Conservation (phyloP, 2,329 filamentous ascomycete genomes). For the Cladosporium sp. region DNA sequence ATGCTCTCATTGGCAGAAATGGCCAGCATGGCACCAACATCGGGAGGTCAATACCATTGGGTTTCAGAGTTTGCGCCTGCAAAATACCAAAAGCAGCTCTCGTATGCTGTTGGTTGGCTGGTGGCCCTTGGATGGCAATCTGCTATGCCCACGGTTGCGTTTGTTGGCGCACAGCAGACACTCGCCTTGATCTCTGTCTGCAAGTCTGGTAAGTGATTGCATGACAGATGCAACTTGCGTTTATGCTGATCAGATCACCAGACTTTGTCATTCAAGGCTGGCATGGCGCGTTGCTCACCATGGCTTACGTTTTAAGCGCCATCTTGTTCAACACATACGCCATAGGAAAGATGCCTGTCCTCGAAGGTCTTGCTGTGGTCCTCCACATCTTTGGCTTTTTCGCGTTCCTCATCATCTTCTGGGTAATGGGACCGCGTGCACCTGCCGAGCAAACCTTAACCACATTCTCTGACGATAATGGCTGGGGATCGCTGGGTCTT, state of each 20-base stretch:
- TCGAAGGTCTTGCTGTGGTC: constrained; percentile 26
- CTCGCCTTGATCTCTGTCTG: constrained; percentile 25
- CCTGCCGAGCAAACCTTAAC: constrained; percentile 22
- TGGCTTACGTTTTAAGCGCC: constrained; percentile 21
- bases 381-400: constrained; percentile 29
- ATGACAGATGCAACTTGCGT: constrained; percentile 1
- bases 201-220: neutral
- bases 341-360: constrained; percentile 26
- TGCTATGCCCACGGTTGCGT: constrained; percentile 19
- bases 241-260: neutral
- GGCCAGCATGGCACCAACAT: constrained; percentile 53
- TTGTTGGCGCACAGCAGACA: constrained; percentile 26
- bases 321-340: constrained; percentile 29
- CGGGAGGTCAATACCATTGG: constrained; percentile 43
- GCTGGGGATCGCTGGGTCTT: constrained; percentile 22
- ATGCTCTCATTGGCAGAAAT: constrained; percentile 46
- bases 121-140: constrained; percentile 25
- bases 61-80: constrained; percentile 29
- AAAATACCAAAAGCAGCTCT: constrained; percentile 23
- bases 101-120: constrained; percentile 30
- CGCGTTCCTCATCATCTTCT: constrained; percentile 25
- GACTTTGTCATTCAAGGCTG: constrained; percentile 9
- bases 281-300: constrained; percentile 19
- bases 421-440: constrained; percentile 16
- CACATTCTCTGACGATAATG: constrained; percentile 22